Evolutionary conservation across 1,284 basidiomycete genomes (phyloP).

Genomic region (Polyporus tsugae): DNA sequence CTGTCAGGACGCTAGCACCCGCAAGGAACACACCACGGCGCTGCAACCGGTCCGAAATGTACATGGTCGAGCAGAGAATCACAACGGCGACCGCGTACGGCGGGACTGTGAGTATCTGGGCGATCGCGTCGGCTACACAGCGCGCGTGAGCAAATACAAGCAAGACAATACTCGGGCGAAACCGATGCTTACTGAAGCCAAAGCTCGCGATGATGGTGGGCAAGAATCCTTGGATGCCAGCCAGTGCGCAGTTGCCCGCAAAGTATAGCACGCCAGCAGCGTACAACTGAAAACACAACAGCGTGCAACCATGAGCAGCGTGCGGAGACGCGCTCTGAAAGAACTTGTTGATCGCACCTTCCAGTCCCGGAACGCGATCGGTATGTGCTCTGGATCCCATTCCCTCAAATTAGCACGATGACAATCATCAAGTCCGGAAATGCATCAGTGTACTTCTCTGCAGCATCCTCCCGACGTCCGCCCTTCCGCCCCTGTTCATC

Average conservation of each 20-base stretch:
- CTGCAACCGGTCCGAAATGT: conserved; percentile 76
- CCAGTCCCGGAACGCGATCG: conserved; percentile 76
- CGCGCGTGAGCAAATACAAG: conserved; percentile 1
- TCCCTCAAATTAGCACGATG: too few species aligned
- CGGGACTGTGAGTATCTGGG: conserved; percentile 81
- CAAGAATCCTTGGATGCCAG: conserved; percentile 83
- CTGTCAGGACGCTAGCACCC: conserved; percentile 58
- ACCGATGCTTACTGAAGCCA: conserved; percentile 54
- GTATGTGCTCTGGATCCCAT: conserved; percentile 62
- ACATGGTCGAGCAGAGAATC: conserved; percentile 68
- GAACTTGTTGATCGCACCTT: conserved; percentile 49
- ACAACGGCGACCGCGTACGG: conserved; percentile 81
- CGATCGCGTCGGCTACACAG: conserved; percentile 55
- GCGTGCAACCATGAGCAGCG: neutral
- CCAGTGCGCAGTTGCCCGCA: conserved; percentile 80
- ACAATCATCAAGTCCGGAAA: neutral
- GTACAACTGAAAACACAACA: conserved; percentile 56
- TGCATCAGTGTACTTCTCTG: conserved; percentile 59
- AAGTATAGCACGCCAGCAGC: conserved; percentile 75
- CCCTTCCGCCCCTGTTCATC: conserved; percentile 73
- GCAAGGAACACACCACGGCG: conserved; percentile 71
- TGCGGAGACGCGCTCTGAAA: too few species aligned
- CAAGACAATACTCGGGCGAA: neutral
- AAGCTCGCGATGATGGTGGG: conserved; percentile 85
- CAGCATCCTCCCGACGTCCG: conserved; percentile 71